Conservation (phyloP, 352 stramenopile genomes). For the Phytophthora melonis region DNA sequence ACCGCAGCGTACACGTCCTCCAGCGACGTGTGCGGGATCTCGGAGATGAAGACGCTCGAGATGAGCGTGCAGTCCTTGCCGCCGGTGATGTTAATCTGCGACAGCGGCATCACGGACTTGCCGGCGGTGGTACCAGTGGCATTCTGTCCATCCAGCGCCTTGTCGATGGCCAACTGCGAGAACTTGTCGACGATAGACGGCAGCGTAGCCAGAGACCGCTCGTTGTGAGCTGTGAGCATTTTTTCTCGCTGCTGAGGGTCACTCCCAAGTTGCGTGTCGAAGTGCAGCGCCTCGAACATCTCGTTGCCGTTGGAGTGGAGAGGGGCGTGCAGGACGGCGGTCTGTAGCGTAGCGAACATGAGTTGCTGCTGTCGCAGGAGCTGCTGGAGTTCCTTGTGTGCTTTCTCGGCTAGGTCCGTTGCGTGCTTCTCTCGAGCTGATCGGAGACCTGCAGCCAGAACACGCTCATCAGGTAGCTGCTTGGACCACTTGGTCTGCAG, state of each 20-base stretch:
- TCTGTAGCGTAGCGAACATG: conserved; percentile 44
- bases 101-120: conserved; percentile 35
- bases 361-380: conserved; percentile 48
- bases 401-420: conserved; percentile 12
- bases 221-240: conserved; percentile 35
- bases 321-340: conserved; percentile 35
- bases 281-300: conserved; percentile 45
- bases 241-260: conserved; percentile 25
- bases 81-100: conserved; percentile 42
- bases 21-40: conserved; percentile 46
- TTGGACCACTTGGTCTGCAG: conserved; percentile 37
- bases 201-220: conserved; percentile 31
- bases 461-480: conserved; percentile 25
- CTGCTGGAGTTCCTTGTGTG: conserved; percentile 32
- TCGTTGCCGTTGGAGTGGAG: conserved; percentile 36
- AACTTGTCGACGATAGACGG: conserved; percentile 38
- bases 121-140: background rate
- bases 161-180: conserved; percentile 31
- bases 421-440: conserved; percentile 37
- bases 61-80: conserved; percentile 42
- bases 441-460: conserved; percentile 11
- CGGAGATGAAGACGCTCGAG: conserved; percentile 45
- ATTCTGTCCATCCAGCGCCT: conserved; percentile 15
- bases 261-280: conserved; percentile 32
- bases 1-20: conserved; percentile 34